Evolutionary conservation across 805 yeast genomes (phyloP).

Genomic region (Kodamaea laetipori): DNA sequence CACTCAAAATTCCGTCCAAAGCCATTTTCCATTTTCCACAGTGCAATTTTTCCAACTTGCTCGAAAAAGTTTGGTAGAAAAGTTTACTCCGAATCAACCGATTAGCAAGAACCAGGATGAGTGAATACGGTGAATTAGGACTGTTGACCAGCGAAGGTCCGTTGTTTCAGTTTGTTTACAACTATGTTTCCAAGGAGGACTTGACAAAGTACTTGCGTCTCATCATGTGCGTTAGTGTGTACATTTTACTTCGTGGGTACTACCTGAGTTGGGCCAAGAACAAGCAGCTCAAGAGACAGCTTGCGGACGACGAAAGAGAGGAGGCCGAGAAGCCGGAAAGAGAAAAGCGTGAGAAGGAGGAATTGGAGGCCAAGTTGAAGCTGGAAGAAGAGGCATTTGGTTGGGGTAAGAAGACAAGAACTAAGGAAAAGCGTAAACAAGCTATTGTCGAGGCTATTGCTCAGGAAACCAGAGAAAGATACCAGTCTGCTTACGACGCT

Average conservation of each 20-base stretch:
- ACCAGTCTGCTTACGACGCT: constrained; percentile 48
- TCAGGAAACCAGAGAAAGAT: constrained; percentile 40
- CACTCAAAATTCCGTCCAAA: too few species aligned
- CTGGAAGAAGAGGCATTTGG: constrained; percentile 58
- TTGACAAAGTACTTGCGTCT: constrained; percentile 50
- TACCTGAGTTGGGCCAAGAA: constrained; percentile 58
- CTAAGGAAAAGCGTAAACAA: constrained; percentile 56
- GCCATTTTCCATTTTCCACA: too few species aligned
- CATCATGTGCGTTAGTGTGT: constrained; percentile 61
- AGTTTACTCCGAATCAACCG: constrained; percentile 8
- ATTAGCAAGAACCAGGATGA: constrained; percentile 1
- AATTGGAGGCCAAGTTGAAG: constrained; percentile 29
- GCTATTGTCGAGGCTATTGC: constrained; percentile 51
- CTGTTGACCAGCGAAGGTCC: constrained; percentile 7
- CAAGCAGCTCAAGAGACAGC: constrained; percentile 50
- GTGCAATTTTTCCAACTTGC: background rate
- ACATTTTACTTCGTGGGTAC: constrained; percentile 57
- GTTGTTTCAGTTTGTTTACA: constrained; percentile 36
- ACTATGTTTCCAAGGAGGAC: constrained; percentile 40
- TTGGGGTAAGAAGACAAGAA: constrained; percentile 79
- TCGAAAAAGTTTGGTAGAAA: constrained; percentile 5
- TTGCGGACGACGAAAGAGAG: constrained; percentile 49
- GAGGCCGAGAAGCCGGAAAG: constrained; percentile 39
- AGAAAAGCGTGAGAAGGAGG: constrained; percentile 39
- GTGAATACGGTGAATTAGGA: constrained; percentile 3